phyloP scores from a whole-genome alignment of 352 stramenopile species.

The Phytopythium litorale region DNA sequence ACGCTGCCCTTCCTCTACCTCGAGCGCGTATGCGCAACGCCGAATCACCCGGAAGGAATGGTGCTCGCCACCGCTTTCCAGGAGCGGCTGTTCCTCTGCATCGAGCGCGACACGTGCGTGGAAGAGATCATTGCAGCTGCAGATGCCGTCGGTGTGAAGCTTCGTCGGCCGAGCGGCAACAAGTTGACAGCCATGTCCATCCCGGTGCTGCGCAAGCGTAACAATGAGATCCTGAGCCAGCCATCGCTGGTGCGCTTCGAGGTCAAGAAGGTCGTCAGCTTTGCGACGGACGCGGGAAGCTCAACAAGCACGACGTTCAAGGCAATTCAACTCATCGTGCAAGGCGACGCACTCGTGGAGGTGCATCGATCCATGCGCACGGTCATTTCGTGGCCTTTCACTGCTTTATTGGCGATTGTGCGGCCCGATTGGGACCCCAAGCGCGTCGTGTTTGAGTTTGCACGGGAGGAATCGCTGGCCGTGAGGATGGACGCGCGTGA shows the following conservation, averaged over 20 bases:
- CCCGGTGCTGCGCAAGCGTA: conserved; percentile 36
- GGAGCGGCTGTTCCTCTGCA: conserved; percentile 65
- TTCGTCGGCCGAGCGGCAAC: conserved; percentile 32
- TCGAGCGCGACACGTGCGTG: conserved; percentile 52
- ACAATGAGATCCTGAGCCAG: conserved; percentile 51
- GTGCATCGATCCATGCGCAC: conserved; percentile 56
- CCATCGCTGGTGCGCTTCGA: conserved; percentile 65
- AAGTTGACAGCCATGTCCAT: conserved; percentile 37
- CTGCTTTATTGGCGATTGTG: conserved; percentile 43
- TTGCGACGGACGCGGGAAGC: conserved; percentile 10
- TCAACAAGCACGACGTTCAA: conserved; percentile 29
- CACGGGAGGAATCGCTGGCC: conserved; percentile 47
- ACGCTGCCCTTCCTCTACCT: conserved; percentile 55
- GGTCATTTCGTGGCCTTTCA: conserved; percentile 57
- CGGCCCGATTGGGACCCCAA: conserved; percentile 48
- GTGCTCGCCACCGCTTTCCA: conserved; percentile 60
- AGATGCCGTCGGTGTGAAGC: conserved; percentile 31
- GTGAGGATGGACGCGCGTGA: conserved; percentile 52
- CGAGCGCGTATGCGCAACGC: conserved; percentile 36
- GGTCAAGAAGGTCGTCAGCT: conserved; percentile 36
- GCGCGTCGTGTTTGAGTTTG: conserved; percentile 63
- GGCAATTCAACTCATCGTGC: conserved; percentile 65
- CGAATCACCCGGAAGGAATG: conserved; percentile 46
- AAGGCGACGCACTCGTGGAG: conserved; percentile 53
- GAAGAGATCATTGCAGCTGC: conserved; percentile 49